A percentile compares a stretch with the other conserved stretches of the same genome.
These are phyloP conservation scores for Puccinia coronata DNA, from an alignment of 1,284 basidiomycete species.

Conservation along the genomic window DNA sequence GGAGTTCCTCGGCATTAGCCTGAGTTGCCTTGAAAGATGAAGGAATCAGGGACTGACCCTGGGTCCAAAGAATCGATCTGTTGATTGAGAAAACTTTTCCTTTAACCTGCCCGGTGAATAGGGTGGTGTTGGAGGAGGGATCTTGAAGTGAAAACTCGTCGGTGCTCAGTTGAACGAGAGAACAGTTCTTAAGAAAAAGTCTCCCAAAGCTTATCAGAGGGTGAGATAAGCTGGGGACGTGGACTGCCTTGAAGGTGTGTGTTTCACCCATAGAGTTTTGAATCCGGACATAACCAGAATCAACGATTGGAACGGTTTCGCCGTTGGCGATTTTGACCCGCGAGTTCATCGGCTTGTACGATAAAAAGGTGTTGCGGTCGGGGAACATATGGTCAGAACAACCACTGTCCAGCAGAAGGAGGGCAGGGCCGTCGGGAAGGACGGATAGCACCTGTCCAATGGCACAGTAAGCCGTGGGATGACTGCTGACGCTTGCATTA, in stretches of 20 bases:
- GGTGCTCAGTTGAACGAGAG: not conserved
- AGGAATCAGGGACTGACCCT: not conserved
- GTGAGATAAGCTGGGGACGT: not conserved
- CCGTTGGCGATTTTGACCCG: too few species aligned
- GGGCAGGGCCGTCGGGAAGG: not conserved
- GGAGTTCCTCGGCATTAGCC: not conserved
- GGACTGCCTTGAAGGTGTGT: not conserved
- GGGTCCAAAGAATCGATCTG: not conserved
- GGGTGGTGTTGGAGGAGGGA: not conserved
- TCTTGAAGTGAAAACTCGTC: not conserved
- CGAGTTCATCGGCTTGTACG: not conserved
- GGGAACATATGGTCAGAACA: constrained; percentile 42
- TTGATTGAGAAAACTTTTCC: not conserved
- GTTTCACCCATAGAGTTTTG: not conserved
- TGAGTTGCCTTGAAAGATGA: too few species aligned
- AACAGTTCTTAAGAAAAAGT: not conserved
- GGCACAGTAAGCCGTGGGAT: not conserved
- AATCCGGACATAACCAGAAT: not conserved
- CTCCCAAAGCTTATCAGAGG: constrained; percentile 29
- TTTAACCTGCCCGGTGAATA: not conserved
- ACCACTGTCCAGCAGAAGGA: constrained; percentile 19
- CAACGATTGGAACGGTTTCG: not conserved
- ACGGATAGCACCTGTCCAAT: not conserved
- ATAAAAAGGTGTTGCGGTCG: not conserved
- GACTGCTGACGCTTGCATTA: not conserved